Conservation (phyloP, 331 rosid species). For the Quercus tomentella region DNA sequence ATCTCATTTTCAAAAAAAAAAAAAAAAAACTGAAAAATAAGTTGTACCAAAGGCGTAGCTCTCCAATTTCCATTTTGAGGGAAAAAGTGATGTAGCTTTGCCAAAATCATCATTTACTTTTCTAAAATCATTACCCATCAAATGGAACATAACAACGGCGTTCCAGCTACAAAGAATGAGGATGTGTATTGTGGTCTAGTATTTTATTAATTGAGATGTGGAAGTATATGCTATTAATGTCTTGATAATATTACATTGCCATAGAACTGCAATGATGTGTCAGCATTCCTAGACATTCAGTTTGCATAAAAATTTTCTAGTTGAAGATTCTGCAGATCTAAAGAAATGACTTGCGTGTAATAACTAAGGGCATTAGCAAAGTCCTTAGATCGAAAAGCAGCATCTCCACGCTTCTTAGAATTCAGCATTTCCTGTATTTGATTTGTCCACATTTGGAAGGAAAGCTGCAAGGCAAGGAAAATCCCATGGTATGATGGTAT, state of each 20-base stretch:
- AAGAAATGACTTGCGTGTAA: constrained; percentile 60
- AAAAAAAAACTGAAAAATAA: no score
- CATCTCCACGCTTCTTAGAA: constrained; percentile 84
- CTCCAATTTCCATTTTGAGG: not conserved
- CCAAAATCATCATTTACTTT: not conserved
- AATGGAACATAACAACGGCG: not conserved
- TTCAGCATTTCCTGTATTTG: constrained; percentile 93
- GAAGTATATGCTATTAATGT: not conserved
- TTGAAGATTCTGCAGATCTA: not conserved
- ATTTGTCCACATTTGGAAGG: constrained; percentile 98
- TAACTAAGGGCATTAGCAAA: constrained; percentile 60
- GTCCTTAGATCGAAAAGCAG: constrained; percentile 84
- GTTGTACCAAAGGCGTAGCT: no score
- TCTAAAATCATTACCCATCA: not conserved
- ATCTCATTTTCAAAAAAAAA: no score
- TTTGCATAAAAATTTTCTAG: not conserved
- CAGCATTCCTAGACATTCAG: not conserved
- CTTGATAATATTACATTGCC: not conserved
- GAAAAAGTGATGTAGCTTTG: no score
- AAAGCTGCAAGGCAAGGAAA: constrained; percentile 53
- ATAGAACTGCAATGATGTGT: not conserved
- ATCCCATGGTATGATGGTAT: not conserved
- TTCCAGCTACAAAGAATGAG: not conserved
- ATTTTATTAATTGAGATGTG: not conserved
- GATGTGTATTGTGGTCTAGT: not conserved